Percentiles rank a stretch among this genome's conserved stretches.
Evolutionary conservation across 2,329 filamentous ascomycete species (phyloP).

Genomic region (Colletotrichum liaoningense): DNA sequence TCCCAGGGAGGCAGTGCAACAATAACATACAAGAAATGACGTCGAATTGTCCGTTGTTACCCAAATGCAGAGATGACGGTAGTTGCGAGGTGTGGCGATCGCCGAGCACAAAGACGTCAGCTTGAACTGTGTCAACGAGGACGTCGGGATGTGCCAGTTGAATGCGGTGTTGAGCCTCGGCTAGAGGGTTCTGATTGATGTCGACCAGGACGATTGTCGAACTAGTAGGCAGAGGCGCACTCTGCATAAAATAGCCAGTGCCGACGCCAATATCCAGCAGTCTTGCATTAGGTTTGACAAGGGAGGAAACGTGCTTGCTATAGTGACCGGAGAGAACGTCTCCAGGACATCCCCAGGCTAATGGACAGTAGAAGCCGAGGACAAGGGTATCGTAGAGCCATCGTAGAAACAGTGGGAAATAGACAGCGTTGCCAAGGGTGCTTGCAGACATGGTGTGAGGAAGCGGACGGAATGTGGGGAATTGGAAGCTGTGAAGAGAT

Average conservation of each 20-base stretch:
- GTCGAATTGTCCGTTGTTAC: background rate
- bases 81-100: too few species aligned
- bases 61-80: too few species aligned
- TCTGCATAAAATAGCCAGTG: slow-evolving; percentile 6
- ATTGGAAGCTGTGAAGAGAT: too few species aligned
- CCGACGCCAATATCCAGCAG: slow-evolving; percentile 20
- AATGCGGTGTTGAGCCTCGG: background rate
- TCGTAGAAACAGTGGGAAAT: background rate
- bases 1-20: background rate
- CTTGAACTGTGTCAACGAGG: background rate
- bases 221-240: background rate
- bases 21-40: slow-evolving; percentile 10
- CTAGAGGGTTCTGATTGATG: background rate
- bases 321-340: background rate
- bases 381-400: slow-evolving; percentile 10
- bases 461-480: too few species aligned
- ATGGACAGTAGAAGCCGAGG: background rate
- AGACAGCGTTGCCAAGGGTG: slow-evolving; percentile 10
- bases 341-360: slow-evolving; percentile 11
- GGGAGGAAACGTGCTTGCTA: background rate
- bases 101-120: slow-evolving; percentile 2
- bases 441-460: background rate
- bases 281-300: background rate
- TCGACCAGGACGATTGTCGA: background rate
- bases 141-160: background rate